Evolutionary conservation across 2,329 filamentous ascomycete genomes (phyloP).

Genomic region (Mycogone perniciosa): DNA sequence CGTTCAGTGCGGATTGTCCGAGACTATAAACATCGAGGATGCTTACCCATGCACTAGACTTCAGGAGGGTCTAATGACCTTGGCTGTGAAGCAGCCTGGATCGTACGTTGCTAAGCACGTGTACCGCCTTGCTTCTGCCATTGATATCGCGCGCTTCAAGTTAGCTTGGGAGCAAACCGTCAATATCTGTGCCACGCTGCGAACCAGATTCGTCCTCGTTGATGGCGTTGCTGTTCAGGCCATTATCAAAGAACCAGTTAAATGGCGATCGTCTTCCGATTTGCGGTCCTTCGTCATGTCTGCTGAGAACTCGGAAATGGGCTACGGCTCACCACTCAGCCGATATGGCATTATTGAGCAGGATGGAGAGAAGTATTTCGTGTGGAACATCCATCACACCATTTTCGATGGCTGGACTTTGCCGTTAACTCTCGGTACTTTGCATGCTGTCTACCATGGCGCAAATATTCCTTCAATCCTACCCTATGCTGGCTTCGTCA

Average conservation of each 20-base stretch:
- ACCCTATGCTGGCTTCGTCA: conserved; percentile 10
- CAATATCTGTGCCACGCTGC: conserved; percentile 13
- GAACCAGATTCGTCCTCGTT: conserved; percentile 17
- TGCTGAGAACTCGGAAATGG: conserved; percentile 1
- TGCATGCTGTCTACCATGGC: conserved; percentile 2
- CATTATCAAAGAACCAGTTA: conserved; percentile 10
- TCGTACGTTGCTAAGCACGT: conserved; percentile 17
- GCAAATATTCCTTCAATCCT: conserved; percentile 3
- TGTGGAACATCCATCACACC: conserved; percentile 8
- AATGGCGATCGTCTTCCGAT: neutral
- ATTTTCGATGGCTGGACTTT: conserved; percentile 11
- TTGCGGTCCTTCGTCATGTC: conserved; percentile 6
- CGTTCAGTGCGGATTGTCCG: neutral
- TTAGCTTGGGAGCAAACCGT: conserved; percentile 16
- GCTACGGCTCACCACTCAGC: conserved; percentile 2
- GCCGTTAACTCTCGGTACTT: neutral
- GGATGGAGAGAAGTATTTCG: conserved; percentile 1
- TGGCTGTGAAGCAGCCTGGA: conserved; percentile 19
- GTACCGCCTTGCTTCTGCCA: conserved; percentile 8
- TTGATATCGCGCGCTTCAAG: conserved; percentile 13
- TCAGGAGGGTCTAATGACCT: conserved; percentile 31
- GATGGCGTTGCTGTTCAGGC: conserved; percentile 11
- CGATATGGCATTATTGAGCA: conserved; percentile 1
- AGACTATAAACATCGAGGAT: conserved; percentile 16
- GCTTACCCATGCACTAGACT: conserved; percentile 32